Conservation (phyloP, 192 early-diverging fungal species). For the Coemansia interrupta region DNA sequence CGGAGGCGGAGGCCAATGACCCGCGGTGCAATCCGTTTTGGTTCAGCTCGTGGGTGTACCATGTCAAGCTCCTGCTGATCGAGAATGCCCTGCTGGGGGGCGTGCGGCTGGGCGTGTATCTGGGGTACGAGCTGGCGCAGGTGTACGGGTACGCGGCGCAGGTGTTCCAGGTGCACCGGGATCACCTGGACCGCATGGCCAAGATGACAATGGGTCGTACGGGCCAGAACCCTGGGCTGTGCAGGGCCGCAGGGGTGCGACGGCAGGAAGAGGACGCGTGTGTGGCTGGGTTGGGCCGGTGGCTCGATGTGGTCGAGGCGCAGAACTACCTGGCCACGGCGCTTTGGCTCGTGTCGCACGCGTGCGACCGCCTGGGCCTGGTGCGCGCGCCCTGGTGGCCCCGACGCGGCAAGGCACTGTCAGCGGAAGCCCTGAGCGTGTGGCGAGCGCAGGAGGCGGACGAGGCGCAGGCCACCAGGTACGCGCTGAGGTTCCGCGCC, state of each 20-base stretch:
- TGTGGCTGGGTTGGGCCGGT: slow-evolving; percentile 16
- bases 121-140: slow-evolving; percentile 28
- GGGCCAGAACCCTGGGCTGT: not conserved
- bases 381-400: slow-evolving; percentile 30
- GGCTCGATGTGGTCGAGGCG: slow-evolving; percentile 7
- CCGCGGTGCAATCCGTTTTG: slow-evolving; percentile 29
- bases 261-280: slow-evolving; percentile 3
- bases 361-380: slow-evolving; percentile 22
- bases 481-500: slow-evolving; percentile 35
- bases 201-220: not conserved
- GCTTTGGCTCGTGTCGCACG: slow-evolving; percentile 35
- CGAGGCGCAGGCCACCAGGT: slow-evolving; percentile 16
- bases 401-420: not conserved
- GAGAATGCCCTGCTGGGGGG: slow-evolving; percentile 24
- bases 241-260: not conserved
- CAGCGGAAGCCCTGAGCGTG: slow-evolving; percentile 10
- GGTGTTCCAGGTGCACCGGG: slow-evolving; percentile 28
- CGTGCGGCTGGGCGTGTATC: slow-evolving; percentile 28
- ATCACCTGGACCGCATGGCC: slow-evolving; percentile 23
- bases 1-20: slow-evolving; percentile 3
- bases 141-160: slow-evolving; percentile 32
- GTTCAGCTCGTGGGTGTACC: slow-evolving; percentile 51
- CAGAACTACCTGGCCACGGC: slow-evolving; percentile 37
- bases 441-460: slow-evolving; percentile 13
- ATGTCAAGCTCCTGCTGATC: slow-evolving; percentile 37